Evolutionary conservation across 2,329 filamentous ascomycete species (phyloP), one percentile per base, ranked within the genome.

Genomic region (Calonectria pseudoturangicola): DNA sequence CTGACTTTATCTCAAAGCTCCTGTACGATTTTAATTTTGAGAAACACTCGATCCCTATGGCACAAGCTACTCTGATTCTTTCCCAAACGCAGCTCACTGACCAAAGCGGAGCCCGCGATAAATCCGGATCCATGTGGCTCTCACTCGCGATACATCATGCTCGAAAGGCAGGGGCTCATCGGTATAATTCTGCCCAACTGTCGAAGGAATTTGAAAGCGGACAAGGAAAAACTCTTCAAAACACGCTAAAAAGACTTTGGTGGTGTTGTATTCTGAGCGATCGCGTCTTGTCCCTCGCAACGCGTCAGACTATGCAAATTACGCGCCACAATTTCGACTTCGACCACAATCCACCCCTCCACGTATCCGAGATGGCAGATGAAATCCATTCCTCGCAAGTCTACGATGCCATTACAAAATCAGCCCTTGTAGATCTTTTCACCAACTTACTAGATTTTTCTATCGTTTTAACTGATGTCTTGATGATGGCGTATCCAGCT

Each of bases 71-170:
- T 41, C 54, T 60, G 15, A 21, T 60, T 16, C 25, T 60, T 25
- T 60, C 54, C 2, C 54, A 60, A 18, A 60, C 54, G 2, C 54
- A 60, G 8, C 9, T 60, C 4, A 39, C 39, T 18, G 54, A 41
- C n/a, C 39, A 25, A 39, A 30, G 25, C 2, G 54, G 36, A 15
- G 21, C 12, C 21, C 39, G 54, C 2, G 54, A 60, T 25, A 60
- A 60, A 28, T 60, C 54, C 10, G 54, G 54, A 15, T 60, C 54
- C 2, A 60, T 60, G 54, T 60, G 54, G 54, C 54, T 60, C 33
- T 25, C 54, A 16, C 33, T 60, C 12, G 36, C 54, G 5, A 28
- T 60, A n/a, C 54, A 60, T 41, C 54, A 60, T 16, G 54, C 54
- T 2, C 21, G 39, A 41, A 60, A 60, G 4, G 54, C 36, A 36